Percentiles rank a stretch among this genome's conserved stretches.
Conservation (phyloP, 352 stramenopile species). For the Discostella stelligera region DNA sequence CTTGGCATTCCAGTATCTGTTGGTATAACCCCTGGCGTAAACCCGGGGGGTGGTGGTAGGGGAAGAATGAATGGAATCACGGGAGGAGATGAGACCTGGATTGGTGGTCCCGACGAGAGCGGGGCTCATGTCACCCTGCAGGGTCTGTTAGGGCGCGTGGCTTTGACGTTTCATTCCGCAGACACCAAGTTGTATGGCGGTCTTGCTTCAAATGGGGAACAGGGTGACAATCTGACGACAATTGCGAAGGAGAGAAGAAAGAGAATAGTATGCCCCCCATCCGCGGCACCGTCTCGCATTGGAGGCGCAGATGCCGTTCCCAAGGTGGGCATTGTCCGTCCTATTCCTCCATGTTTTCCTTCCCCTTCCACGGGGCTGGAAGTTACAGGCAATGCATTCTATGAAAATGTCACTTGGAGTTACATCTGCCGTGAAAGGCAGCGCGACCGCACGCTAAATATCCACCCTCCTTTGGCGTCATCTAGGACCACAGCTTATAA, state of each 20-base stretch:
- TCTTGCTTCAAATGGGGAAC: background rate
- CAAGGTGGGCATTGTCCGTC: constrained; percentile 77
- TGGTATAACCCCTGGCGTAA: constrained; percentile 48
- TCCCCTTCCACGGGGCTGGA: constrained; percentile 26
- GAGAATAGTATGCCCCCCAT: constrained; percentile 51
- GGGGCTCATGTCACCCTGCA: constrained; percentile 49
- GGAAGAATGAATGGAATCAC: background rate
- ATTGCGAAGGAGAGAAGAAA: background rate
- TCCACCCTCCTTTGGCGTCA: constrained; percentile 2
- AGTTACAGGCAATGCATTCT: constrained; percentile 48
- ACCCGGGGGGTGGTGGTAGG: constrained; percentile 6
- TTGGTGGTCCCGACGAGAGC: constrained; percentile 40
- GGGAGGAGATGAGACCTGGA: constrained; percentile 36
- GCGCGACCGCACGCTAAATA: constrained; percentile 14
- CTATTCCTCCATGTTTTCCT: constrained; percentile 36
- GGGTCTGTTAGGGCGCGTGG: constrained; percentile 37
- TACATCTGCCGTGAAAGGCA: constrained; percentile 42
- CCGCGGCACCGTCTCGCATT: constrained; percentile 41
- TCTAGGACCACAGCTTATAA: constrained; percentile 3
- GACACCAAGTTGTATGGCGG: constrained; percentile 35
- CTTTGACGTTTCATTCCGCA: constrained; percentile 50
- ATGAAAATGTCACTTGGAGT: constrained; percentile 36
- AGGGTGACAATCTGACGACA: background rate
- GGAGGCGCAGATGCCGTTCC: constrained; percentile 65
- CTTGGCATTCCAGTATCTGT: constrained; percentile 51